These are phyloP conservation scores for Phalaenopsis aphrodite DNA, from an alignment of 106 monocot genomes.

Conservation along the genomic window DNA sequence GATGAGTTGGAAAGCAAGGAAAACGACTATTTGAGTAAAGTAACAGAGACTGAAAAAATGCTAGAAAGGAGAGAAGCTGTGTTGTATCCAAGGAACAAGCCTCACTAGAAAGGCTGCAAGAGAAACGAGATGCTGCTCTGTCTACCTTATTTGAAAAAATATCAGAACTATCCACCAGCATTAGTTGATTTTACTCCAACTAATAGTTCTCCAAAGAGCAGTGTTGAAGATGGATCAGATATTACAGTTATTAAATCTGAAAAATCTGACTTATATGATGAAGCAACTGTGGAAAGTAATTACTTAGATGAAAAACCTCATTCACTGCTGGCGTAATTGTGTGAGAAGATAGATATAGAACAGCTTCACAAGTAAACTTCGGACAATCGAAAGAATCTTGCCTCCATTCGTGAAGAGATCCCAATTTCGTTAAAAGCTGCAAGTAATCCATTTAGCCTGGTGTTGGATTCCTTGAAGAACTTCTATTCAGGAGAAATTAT, in stretches of 20 bases:
- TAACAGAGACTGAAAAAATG: constrained; percentile 38
- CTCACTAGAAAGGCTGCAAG: constrained; percentile 50
- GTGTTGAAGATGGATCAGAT: constrained; percentile 1
- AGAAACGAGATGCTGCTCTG: too few species aligned
- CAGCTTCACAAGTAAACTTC: constrained; percentile 77
- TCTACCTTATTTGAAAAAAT: constrained; percentile 9
- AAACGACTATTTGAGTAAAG: constrained; percentile 49
- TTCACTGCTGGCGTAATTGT: constrained; percentile 48
- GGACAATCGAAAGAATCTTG: constrained; percentile 81
- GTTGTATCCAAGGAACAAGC: constrained; percentile 32
- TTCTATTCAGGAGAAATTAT: constrained; percentile 68
- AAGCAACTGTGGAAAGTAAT: constrained; percentile 5
- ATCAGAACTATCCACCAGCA: constrained; percentile 13
- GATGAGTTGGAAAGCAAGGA: constrained; percentile 63
- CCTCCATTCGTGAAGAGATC: constrained; percentile 74
- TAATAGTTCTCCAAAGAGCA: neutral
- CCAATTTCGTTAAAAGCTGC: constrained; percentile 58
- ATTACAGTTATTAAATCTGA: neutral
- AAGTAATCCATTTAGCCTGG: constrained; percentile 46
- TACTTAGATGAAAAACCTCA: constrained; percentile 16
- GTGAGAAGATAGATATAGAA: constrained; percentile 68
- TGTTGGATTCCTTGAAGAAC: constrained; percentile 67
- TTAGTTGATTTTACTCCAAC: constrained; percentile 1
- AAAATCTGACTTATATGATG: constrained; percentile 14
- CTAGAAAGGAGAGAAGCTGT: constrained; percentile 56